Conservation (phyloP, 1,139 yeast genomes). For the Pichia kudriavzevii region DNA sequence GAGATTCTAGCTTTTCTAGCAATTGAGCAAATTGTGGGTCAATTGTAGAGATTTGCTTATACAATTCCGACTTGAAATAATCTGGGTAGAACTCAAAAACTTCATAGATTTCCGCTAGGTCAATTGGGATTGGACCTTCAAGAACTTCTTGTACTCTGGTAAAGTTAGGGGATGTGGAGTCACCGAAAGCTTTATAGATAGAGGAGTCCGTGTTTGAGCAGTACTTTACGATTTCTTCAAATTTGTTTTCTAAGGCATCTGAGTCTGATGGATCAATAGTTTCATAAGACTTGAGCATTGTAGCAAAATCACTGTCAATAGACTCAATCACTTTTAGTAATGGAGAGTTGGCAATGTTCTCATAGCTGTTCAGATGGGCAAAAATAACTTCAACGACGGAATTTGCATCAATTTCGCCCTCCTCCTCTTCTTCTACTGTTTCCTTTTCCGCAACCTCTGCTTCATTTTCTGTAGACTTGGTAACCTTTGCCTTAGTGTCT, state of each 20-base stretch:
- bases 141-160: constrained; percentile 15
- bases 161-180: constrained; percentile 15
- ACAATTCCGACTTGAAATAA: constrained; percentile 18
- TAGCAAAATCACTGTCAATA: constrained; percentile 16
- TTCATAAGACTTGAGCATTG: constrained; percentile 16
- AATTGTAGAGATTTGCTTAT: constrained; percentile 14
- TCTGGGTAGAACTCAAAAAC: constrained; percentile 21
- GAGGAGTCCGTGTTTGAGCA: constrained; percentile 17
- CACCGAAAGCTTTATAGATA: constrained; percentile 19
- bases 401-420: constrained; percentile 15
- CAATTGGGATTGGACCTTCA: constrained; percentile 23
- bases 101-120: constrained; percentile 22
- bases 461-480: neutral
- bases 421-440: neutral
- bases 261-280: constrained; percentile 17
- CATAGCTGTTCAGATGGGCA: constrained; percentile 20
- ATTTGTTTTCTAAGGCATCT: constrained; percentile 12
- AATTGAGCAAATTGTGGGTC: constrained; percentile 22
- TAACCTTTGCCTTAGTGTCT: neutral
- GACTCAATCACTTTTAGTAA: constrained; percentile 16
- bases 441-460: neutral
- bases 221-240: constrained; percentile 15
- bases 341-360: constrained; percentile 18
- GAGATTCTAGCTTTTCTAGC: constrained; percentile 19
- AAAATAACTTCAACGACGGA: constrained; percentile 21